Evolutionary conservation across 331 rosid species (phyloP).

Genomic region (Dryas integrifolia): DNA sequence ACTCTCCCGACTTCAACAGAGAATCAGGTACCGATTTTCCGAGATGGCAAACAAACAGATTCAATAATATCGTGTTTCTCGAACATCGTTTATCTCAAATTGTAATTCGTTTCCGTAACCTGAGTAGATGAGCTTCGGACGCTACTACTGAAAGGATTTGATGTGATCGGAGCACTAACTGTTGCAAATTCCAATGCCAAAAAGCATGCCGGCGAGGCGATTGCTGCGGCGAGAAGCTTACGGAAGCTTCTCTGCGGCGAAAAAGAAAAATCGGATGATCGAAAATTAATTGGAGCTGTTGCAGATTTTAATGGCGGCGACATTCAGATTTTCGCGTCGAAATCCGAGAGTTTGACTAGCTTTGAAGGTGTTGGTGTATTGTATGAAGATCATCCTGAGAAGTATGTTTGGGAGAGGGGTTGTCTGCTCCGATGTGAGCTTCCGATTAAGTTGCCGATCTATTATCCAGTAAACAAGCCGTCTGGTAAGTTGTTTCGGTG

Average conservation of each 20-base stretch:
- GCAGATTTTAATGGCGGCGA: constrained; percentile 37
- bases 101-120: constrained; percentile 3
- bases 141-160: constrained; percentile 65
- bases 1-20: constrained; percentile 47
- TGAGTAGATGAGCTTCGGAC: constrained; percentile 65
- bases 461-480: constrained; percentile 45
- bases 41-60: not conserved
- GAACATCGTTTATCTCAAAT: not conserved
- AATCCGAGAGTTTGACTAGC: constrained; percentile 26
- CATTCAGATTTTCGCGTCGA: constrained; percentile 48
- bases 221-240: constrained; percentile 44
- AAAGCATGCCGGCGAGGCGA: constrained; percentile 41
- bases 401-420: constrained; percentile 79
- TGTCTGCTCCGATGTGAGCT: constrained; percentile 75
- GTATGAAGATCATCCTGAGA: constrained; percentile 48
- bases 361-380: constrained; percentile 38
- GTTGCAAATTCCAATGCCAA: constrained; percentile 37
- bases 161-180: constrained; percentile 58
- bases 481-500: constrained; percentile 39
- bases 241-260: constrained; percentile 42
- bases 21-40: constrained; percentile 59
- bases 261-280: constrained; percentile 21
- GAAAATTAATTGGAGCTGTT: constrained; percentile 56
- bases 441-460: constrained; percentile 65
- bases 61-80: not conserved